Percentiles rank a stretch among this genome's conserved stretches.
These are phyloP conservation scores for Claviceps arundinis DNA, from an alignment of 2,329 filamentous ascomycete genomes.

Conservation along the genomic window DNA sequence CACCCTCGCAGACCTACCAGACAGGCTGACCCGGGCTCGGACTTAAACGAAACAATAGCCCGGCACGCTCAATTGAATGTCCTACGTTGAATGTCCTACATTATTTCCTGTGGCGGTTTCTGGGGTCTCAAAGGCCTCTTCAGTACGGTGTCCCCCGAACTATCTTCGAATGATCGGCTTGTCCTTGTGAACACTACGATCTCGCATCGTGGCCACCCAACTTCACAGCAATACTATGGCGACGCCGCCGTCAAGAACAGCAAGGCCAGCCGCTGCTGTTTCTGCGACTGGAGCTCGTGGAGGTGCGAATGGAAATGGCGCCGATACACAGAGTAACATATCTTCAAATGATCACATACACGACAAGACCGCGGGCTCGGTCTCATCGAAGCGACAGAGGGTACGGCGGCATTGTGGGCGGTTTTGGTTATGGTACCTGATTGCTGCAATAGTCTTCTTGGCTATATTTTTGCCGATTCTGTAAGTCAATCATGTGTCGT, in stretches of 20 bases:
- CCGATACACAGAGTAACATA: neutral
- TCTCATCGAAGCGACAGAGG: conserved; percentile 20
- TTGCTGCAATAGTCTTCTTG: conserved; percentile 26
- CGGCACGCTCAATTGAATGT: neutral
- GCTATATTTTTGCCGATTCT: conserved; percentile 31
- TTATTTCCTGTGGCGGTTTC: neutral
- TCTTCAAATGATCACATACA: conserved; percentile 3
- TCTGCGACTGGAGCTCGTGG: neutral
- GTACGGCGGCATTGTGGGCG: conserved; percentile 25
- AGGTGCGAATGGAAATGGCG: neutral
- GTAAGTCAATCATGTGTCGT: conserved; percentile 19
- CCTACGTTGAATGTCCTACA: neutral
- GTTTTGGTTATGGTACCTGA: conserved; percentile 30
- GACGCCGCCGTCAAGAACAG: neutral
- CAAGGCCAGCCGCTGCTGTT: neutral
- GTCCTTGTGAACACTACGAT: neutral
- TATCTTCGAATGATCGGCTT: neutral
- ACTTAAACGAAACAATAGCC: neutral
- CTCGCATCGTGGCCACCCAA: neutral
- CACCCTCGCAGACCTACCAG: neutral
- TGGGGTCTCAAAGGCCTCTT: neutral
- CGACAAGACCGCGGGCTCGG: conserved; percentile 3
- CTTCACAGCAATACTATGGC: neutral
- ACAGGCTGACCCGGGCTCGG: neutral
- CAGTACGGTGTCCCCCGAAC: neutral